Conservation (phyloP, 768 basidiomycete species). For the Filobasidium floriforme region DNA sequence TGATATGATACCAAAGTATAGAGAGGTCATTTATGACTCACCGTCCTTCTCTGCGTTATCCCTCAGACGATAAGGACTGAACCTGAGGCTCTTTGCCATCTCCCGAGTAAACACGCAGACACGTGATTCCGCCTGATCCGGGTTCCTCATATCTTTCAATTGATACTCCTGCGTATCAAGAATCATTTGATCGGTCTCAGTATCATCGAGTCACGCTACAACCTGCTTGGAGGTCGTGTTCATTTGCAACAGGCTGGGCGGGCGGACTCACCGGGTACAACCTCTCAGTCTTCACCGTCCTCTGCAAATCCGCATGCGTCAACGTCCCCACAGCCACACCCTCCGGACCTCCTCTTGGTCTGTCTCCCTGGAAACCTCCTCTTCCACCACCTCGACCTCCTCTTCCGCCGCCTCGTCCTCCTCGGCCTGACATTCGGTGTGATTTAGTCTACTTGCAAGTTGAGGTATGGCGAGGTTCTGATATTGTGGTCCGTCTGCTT, state of each 20-base stretch:
- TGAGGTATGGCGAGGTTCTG: not conserved
- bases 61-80: slow-evolving; percentile 17
- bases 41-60: slow-evolving; percentile 13
- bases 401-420: slow-evolving; percentile 14
- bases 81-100: slow-evolving; percentile 10
- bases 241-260: no score
- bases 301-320: slow-evolving; percentile 15
- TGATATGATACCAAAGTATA: no score
- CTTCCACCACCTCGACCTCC: slow-evolving; percentile 12
- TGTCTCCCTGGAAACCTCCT: not conserved
- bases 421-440: slow-evolving; percentile 14
- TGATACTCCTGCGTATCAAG: slow-evolving; percentile 16
- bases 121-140: slow-evolving; percentile 6
- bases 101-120: slow-evolving; percentile 17
- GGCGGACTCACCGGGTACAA: slow-evolving; percentile 19
- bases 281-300: slow-evolving; percentile 2
- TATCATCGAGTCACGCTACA: no score
- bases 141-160: slow-evolving; percentile 8
- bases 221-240: no score
- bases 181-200: no score
- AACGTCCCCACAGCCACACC: slow-evolving; percentile 10
- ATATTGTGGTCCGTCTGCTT: not conserved
- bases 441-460: not conserved
- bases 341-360: slow-evolving; percentile 12
- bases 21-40: no score